Percentiles rank a stretch among this genome's conserved stretches.
Conservation (phyloP, 139 green algal genomes). For the Gonium pectorale region DNA sequence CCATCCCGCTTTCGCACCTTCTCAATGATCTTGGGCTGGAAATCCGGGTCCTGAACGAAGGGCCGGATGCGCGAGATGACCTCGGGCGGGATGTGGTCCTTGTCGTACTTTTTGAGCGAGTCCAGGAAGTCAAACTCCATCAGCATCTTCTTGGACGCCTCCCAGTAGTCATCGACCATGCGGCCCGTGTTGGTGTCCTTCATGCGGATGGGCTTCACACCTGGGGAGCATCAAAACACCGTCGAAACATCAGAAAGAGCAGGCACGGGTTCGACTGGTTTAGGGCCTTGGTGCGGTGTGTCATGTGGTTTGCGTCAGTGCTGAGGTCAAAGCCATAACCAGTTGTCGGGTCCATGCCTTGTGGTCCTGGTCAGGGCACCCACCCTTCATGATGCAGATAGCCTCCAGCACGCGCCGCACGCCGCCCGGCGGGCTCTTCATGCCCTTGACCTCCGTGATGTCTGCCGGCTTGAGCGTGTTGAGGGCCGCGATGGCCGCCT, state of each 20-base stretch:
- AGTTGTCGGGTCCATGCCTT: no score
- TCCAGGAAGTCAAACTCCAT: conserved; percentile 80
- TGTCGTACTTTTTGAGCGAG: conserved; percentile 67
- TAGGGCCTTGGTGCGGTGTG: no score
- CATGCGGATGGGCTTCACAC: conserved; percentile 75
- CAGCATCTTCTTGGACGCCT: conserved; percentile 69
- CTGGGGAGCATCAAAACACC: neutral
- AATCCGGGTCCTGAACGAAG: conserved; percentile 63
- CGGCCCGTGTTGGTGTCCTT: conserved; percentile 80
- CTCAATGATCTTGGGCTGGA: conserved; percentile 65
- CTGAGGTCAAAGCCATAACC: no score
- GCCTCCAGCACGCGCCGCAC: conserved; percentile 81
- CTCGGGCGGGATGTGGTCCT: conserved; percentile 80
- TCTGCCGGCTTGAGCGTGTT: conserved; percentile 86
- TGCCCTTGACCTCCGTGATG: conserved; percentile 88
- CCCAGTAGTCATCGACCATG: conserved; percentile 91
- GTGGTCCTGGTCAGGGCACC: no score
- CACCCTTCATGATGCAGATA: conserved; percentile 84
- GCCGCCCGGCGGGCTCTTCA: conserved; percentile 83
- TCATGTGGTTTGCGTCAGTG: no score
- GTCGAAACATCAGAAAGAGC: no score
- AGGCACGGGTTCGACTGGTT: no score
- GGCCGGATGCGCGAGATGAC: conserved; percentile 69
- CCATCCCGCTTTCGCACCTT: conserved; percentile 48
- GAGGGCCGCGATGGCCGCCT: conserved; percentile 76